Base-by-base conservation (phyloP, 2,329 filamentous ascomycete species). In the Fusarium robinianum region DNA sequence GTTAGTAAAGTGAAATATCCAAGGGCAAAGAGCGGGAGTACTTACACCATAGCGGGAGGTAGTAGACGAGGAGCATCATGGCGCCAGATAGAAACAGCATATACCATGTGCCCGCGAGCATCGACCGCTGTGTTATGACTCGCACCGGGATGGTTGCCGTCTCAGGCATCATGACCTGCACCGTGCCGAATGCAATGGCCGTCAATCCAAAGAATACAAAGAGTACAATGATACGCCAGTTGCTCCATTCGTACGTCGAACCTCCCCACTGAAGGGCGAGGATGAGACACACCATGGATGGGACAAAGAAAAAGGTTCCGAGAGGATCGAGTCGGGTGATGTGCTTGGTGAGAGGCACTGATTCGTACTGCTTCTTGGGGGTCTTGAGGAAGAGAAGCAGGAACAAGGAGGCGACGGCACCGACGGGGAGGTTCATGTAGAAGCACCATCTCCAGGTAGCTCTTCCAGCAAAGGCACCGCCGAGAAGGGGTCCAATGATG, bases 201-300 rank as follows among this genome's bases (percentile, higher is more conserved):
- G 74, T 67, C 11, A 76, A 55, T 1, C 58, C 75, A 45, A 78
- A 81, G 8, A 80, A 51, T 29, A 73, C 67, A 7, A 83, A 71
- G n/a, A 83, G 67, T 6, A 76, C 54, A 34, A 83, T 74, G 40
- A 81, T 73, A 29, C 75, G 73, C 67, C 74, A 75, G 51, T 68
- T 72, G 25, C 61, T 66, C 80, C 80, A 84, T 0, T 68, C 49
- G 53, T 81, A 78, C 3, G 63, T 71, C 3, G 72, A 72, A 4
- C 80, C 80, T 37, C 80, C 80, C 81, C 81, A 85, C 57, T 85
- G 78, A 22, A 87, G 68, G 1, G 82, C 82, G 5, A 87, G 68
- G 3, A 86, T 65, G 24, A 85, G 76, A 49, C 74, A 81, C 10
- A 84, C 71, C 25, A 83, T 73, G 21, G 74, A 74, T 0, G 82